Base-by-base conservation (phyloP, 176 grass and related monocot genomes). In the Zoysia pacifica region DNA sequence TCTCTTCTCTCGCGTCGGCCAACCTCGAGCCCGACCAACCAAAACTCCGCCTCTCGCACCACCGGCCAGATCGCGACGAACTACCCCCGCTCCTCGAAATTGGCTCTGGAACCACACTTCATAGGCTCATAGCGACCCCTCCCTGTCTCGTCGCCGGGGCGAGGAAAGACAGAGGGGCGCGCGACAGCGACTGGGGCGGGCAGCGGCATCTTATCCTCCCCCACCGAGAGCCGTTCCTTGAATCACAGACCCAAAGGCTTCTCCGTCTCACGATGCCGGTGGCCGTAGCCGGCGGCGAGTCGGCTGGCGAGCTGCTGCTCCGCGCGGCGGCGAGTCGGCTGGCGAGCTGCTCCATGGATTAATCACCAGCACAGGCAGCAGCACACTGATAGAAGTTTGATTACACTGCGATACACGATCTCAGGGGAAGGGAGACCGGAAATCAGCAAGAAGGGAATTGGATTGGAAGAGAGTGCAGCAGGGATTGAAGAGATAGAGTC, bases 261-360 rank as follows among this genome's bases (percentile, higher is more conserved):
- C 14, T 58, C 55, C 49, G 47, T 64, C 47, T 18, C 49, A 10
- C 11, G 77, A 77, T 76, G 86, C 82, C 66, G 55, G 77, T 61
- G 38, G 64, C 45, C 76, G 45, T 51, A 37, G 70, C 60, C 13
- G 76, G 36, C 42, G 87, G 44, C 5, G 77, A 82, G 69, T 78
- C 87, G 69, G 73, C 75, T 74, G 75, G 44, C 66, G 90, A 81
- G 50, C 87, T 93, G 59, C 76, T 98, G 78, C 77, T 81, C 48
- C 92, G 79, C 11, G 92, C 88, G 69, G 92, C 84, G 62, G 67
- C 68, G 64, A 36, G 28, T 28, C 28, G 28, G 28, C 28, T 28
- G 28, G 28, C 28, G 28, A 28, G 28, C 28, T 28, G 28, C 28
- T 28, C 28, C 28, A 28, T 28, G 28, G 28, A 28, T 28, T 28